A percentile compares a stretch with the other conserved stretches of the same genome.
phyloP scores from a whole-genome alignment of 2,329 filamentous ascomycete species.

The Cercospora citrullina region DNA sequence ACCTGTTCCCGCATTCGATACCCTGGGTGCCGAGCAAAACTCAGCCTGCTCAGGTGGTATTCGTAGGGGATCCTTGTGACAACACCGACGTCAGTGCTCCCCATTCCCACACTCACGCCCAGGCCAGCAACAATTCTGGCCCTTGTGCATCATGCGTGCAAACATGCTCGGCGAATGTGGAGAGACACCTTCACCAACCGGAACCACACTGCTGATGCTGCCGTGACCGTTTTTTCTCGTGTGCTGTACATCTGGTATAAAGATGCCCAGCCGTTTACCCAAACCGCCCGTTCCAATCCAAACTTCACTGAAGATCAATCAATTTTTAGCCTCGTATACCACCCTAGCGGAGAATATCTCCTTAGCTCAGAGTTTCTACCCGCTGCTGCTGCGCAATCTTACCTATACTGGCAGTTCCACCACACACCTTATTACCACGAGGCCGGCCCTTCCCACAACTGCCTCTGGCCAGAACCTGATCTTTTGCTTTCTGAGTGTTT shows the following conservation, averaged over 20 bases:
- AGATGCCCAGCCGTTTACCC: neutral
- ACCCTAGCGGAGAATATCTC: neutral
- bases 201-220: neutral
- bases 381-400: neutral
- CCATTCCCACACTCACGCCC: neutral
- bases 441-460: neutral
- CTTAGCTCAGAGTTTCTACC: neutral
- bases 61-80: slow-evolving; percentile 10
- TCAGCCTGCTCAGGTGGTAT: slow-evolving; percentile 4
- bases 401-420: neutral
- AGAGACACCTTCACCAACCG: neutral
- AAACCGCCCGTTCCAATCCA: neutral
- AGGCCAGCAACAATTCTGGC: neutral
- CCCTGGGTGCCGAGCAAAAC: neutral
- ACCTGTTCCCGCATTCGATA: neutral
- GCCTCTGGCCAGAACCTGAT: neutral
- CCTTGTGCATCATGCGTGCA: neutral
- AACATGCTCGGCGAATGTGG: slow-evolving; percentile 1
- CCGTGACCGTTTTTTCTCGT: neutral
- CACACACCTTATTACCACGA: neutral
- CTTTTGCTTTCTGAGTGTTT: neutral
- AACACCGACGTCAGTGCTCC: slow-evolving; percentile 11
- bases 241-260: neutral
- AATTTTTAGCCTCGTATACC: neutral
- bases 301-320: neutral